Conservation (phyloP, 768 basidiomycete species). For the Strobilomyces echinocephalus region DNA sequence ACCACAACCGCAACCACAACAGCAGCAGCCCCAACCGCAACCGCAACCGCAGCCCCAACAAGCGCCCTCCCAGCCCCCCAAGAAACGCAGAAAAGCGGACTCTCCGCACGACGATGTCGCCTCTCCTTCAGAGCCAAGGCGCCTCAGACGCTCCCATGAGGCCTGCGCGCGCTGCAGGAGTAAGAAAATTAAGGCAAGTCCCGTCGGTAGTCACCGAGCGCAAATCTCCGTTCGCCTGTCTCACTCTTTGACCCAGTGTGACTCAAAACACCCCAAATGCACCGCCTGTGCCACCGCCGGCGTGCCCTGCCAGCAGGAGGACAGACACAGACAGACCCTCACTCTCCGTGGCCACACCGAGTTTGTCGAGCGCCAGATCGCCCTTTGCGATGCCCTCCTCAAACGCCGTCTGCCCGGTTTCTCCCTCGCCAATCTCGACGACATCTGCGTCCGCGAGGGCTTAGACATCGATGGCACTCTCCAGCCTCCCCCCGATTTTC, state of each 20-base stretch:
- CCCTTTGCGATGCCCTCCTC: constrained; percentile 74
- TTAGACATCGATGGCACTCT: constrained; percentile 42
- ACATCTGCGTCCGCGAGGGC: constrained; percentile 59
- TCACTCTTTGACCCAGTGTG: constrained; percentile 57
- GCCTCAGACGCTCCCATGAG: constrained; percentile 84
- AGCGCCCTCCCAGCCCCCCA: constrained; percentile 34
- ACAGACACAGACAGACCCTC: constrained; percentile 81
- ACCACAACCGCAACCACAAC: neutral
- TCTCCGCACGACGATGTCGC: constrained; percentile 49
- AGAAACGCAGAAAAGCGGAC: constrained; percentile 62
- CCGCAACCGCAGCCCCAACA: constrained; percentile 32
- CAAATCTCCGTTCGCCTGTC: constrained; percentile 64
- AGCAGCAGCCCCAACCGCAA: constrained; percentile 29
- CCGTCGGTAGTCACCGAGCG: constrained; percentile 72
- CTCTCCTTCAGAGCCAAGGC: constrained; percentile 65
- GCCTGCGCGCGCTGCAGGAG: constrained; percentile 90
- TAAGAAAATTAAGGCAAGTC: constrained; percentile 91
- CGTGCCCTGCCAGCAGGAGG: constrained; percentile 80
- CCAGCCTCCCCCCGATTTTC: constrained; percentile 28
- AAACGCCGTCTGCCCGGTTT: constrained; percentile 70
- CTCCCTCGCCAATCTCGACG: constrained; percentile 60
- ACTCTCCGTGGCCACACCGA: constrained; percentile 83
- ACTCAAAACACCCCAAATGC: constrained; percentile 85
- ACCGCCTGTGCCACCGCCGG: constrained; percentile 80
- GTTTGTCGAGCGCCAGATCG: constrained; percentile 73